Evolutionary conservation across 1,284 basidiomycete species (phyloP).

Genomic region (Heterobasidion occidentale): DNA sequence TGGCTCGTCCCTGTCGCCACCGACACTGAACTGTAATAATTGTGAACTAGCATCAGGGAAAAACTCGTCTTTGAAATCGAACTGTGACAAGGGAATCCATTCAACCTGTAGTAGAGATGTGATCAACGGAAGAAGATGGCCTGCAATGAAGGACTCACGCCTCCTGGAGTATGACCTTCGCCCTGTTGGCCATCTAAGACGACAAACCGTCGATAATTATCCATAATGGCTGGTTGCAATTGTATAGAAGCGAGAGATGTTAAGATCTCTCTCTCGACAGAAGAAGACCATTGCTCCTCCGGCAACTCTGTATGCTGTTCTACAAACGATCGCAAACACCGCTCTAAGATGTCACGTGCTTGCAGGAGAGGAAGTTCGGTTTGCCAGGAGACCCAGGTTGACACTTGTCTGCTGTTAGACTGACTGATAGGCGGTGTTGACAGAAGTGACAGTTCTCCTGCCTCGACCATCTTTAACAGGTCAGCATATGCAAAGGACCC

Average conservation of each 20-base stretch:
- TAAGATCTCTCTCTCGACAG: slow-evolving; percentile 33
- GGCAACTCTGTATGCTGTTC: slow-evolving; percentile 21
- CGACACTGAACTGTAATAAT: neutral
- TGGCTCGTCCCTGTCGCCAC: neutral
- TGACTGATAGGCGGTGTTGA: slow-evolving; percentile 27
- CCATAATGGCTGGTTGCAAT: slow-evolving; percentile 48
- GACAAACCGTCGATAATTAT: slow-evolving; percentile 52
- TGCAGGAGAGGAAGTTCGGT: slow-evolving; percentile 14
- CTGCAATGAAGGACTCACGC: neutral
- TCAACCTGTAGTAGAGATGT: slow-evolving; percentile 26
- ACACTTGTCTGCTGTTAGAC: slow-evolving; percentile 8
- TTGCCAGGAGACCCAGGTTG: slow-evolving; percentile 21
- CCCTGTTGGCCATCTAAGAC: slow-evolving; percentile 35
- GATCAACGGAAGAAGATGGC: neutral
- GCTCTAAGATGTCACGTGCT: slow-evolving; percentile 30
- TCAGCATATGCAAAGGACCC: slow-evolving; percentile 22
- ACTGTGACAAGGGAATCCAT: slow-evolving; percentile 22
- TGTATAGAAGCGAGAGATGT: slow-evolving; percentile 40
- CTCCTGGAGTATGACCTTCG: neutral
- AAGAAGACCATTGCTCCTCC: slow-evolving; percentile 15
- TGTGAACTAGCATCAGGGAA: slow-evolving; percentile 11
- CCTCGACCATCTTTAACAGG: slow-evolving; percentile 39
- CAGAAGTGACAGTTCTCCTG: slow-evolving; percentile 43
- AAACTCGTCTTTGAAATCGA: slow-evolving; percentile 35
- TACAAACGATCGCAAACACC: slow-evolving; percentile 33